Conservation (phyloP, 768 basidiomycete species). For the Leccinum aurantiacum region DNA sequence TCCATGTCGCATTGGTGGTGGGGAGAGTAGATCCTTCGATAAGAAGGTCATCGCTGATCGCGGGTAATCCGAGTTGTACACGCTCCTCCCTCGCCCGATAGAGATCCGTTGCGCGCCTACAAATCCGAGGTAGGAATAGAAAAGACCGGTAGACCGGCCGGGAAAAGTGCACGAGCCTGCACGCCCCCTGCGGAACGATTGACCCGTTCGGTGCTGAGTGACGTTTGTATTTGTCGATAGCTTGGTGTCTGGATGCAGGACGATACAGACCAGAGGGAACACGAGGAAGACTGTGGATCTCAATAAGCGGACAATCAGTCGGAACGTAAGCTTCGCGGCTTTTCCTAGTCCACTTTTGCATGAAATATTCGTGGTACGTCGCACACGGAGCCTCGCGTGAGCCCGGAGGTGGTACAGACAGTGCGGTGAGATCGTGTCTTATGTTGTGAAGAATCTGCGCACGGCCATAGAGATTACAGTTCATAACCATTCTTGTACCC, state of each 20-base stretch:
- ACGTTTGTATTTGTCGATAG: conserved; percentile 28
- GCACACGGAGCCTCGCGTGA: conserved; percentile 46
- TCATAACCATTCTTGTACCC: conserved; percentile 53
- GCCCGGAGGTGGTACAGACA: conserved; percentile 53
- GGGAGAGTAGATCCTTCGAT: conserved; percentile 80
- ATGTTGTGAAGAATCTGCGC: conserved; percentile 56
- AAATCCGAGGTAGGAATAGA: conserved; percentile 61
- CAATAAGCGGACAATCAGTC: conserved; percentile 60
- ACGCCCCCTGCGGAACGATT: conserved; percentile 45
- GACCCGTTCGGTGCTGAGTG: conserved; percentile 30
- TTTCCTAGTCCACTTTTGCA: conserved; percentile 53
- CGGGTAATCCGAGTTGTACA: conserved; percentile 57
- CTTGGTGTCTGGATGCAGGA: conserved; percentile 24
- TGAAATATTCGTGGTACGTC: conserved; percentile 63
- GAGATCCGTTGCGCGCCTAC: conserved; percentile 61
- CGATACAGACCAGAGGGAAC: conserved; percentile 42
- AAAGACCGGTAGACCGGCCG: conserved; percentile 50
- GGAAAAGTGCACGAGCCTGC: conserved; percentile 56
- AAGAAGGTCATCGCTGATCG: conserved; percentile 55
- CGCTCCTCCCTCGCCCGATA: conserved; percentile 59
- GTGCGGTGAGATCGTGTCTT: conserved; percentile 64
- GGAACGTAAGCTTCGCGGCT: conserved; percentile 46
- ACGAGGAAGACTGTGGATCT: conserved; percentile 47
- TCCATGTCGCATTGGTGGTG: conserved; percentile 58
- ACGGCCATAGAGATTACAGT: conserved; percentile 54